Conservation (phyloP, 768 basidiomycete species). For the Leccinum ochraceum region DNA sequence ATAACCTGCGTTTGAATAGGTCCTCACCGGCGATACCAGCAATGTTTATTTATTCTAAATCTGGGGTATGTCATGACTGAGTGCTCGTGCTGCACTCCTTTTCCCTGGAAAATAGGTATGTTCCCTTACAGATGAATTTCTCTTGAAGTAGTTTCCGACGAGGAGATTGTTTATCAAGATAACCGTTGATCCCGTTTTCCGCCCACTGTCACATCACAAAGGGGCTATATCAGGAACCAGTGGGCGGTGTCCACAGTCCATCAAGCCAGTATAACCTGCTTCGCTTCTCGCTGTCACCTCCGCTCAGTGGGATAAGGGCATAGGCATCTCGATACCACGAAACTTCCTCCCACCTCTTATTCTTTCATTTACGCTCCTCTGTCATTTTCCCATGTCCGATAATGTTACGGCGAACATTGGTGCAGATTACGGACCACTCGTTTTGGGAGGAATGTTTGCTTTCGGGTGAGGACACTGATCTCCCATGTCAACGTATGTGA, state of each 20-base stretch:
- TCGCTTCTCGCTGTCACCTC: neutral
- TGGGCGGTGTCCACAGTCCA: neutral
- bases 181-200: neutral
- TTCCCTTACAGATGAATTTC: neutral
- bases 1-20: neutral
- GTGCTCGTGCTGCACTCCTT: neutral
- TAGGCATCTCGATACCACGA: neutral
- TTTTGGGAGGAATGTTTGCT: conserved; percentile 27
- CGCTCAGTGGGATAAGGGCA: conserved; percentile 3
- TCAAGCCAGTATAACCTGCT: neutral
- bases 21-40: neutral
- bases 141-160: neutral
- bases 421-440: conserved; percentile 20
- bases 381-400: conserved; percentile 6
- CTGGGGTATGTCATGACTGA: neutral
- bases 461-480: conserved; percentile 14
- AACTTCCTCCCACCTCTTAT: neutral
- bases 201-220: neutral
- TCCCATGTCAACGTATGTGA: neutral
- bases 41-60: neutral
- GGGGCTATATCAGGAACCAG: neutral
- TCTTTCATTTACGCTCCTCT: neutral
- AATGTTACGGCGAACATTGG: neutral
- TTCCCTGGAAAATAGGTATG: neutral
- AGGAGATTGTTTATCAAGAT: neutral